Conservation (phyloP, 1,284 basidiomycete genomes). For the Tilletia indica region DNA sequence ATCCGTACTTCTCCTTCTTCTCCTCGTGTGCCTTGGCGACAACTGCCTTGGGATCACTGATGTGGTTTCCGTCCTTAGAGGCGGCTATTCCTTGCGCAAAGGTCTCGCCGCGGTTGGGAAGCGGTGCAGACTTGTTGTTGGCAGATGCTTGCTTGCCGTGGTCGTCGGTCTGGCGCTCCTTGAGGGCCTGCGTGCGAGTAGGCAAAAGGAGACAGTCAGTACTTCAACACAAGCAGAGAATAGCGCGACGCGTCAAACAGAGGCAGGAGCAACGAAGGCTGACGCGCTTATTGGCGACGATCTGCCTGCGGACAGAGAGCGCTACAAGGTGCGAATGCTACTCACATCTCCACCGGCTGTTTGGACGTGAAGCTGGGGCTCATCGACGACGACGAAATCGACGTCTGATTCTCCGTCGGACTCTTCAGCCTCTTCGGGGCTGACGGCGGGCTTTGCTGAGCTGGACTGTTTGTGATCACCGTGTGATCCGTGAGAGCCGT, state of each 20-base stretch:
- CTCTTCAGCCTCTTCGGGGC: not conserved
- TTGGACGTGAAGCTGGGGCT: not conserved
- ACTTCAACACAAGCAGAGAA: not conserved
- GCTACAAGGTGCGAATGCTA: not conserved
- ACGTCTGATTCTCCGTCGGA: not conserved
- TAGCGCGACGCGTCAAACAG: not conserved
- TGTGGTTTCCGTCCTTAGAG: conserved; percentile 9
- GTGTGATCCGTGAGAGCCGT: not conserved
- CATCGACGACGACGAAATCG: conserved; percentile 12
- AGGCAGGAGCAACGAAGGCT: not conserved
- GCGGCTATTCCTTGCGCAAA: not conserved
- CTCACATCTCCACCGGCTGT: conserved; percentile 2
- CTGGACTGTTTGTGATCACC: not conserved
- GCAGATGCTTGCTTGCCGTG: conserved; percentile 8
- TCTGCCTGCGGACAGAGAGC: not conserved
- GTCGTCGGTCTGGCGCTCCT: not conserved
- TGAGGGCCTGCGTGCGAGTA: not conserved
- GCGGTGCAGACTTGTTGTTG: conserved; percentile 1
- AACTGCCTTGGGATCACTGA: conserved; percentile 7
- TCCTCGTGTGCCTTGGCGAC: conserved; percentile 16
- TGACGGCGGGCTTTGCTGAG: not conserved
- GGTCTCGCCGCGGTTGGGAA: conserved; percentile 3
- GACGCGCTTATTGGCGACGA: not conserved
- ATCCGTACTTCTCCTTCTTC: conserved; percentile 16
- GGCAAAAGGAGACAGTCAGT: not conserved